Conservation (phyloP, 106 monocot species). For the Iris macrosiphon region DNA sequence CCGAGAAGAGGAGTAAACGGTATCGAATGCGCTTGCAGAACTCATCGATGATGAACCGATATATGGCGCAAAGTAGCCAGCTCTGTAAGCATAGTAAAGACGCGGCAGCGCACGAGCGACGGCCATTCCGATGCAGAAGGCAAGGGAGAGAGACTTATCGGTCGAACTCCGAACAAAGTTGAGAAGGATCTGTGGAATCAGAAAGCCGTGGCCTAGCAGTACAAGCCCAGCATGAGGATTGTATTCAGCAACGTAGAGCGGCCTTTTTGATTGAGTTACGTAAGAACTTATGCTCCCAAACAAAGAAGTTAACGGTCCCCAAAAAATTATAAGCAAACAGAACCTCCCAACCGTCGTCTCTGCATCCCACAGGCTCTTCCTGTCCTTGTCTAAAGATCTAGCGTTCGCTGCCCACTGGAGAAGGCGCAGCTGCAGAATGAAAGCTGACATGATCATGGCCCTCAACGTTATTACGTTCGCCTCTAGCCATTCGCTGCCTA, state of each 20-base stretch:
- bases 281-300: constrained; percentile 19
- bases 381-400: constrained; percentile 24
- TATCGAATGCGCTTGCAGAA: constrained; percentile 41
- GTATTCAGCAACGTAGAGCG: neutral
- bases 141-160: constrained; percentile 32
- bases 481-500: constrained; percentile 66
- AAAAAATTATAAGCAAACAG: constrained; percentile 44
- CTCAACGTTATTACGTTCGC: constrained; percentile 65
- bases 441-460: constrained; percentile 62
- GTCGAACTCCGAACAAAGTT: constrained; percentile 45
- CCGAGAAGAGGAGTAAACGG: constrained; percentile 37
- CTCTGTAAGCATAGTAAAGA: constrained; percentile 56
- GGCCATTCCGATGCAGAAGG: constrained; percentile 67
- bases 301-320: constrained; percentile 39
- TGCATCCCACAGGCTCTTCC: constrained; percentile 22
- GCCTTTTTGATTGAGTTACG: neutral
- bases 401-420: constrained; percentile 50
- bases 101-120: constrained; percentile 55
- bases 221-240: constrained; percentile 41
- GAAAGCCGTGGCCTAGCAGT: constrained; percentile 14
- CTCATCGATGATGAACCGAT: constrained; percentile 34
- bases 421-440: constrained; percentile 56
- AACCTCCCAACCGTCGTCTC: constrained; percentile 41
- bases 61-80: constrained; percentile 19
- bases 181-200: constrained; percentile 25